Base-by-base conservation (phyloP, 768 basidiomycete species). In the Hemileccinum impolitum region DNA sequence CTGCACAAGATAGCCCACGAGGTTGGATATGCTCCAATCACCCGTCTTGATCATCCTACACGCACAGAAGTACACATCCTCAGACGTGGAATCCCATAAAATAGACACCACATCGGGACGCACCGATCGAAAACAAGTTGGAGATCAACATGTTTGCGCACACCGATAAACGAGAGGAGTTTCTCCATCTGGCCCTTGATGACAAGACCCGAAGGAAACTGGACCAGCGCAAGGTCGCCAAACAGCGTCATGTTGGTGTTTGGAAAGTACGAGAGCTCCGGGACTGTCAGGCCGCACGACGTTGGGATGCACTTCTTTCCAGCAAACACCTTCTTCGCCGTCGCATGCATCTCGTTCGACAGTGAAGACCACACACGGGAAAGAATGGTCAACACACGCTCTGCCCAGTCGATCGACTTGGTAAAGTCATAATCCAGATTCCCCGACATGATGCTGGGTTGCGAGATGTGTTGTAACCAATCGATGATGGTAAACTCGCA, bases 71-170 rank as follows among this genome's bases (percentile, higher is more conserved):
- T n/a, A n/a, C n/a, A n/a, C n/a, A n/a, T 2, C 14, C 4, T 48
- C 31, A 54, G 30, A 28, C 18, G 28, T 18, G 32, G 25, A 36
- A 36, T 45, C 28, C 54, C 5, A 9, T 28, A 4, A 5, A 28
- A 42, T 17, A 9, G 42, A 37, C 9, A 15, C 39, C 36, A n/a
- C n/a, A n/a, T n/a, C n/a, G n/a, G n/a, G n/a, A 26, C n/a, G 10
- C 45, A 89, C 85, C 94, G 77, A 46, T 87, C 81, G 62, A 99
- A 99, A n/a, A 99, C 78, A 3, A 96, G 73, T 64, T 97, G 94
- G 2, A 97, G 74, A 51, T 97, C 90, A 7, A 97, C 92, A 54
- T 94, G 93, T 62, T 84, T 90, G 15, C 92, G 80, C 11, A 97
- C 90, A 11, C 93, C 95, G 0, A 97, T 70, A 2, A 76, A 78